A percentile compares a stretch with the other conserved stretches of the same genome.
Conservation (phyloP, 1,139 yeast genomes). For the Zygoascus hellenicus region DNA sequence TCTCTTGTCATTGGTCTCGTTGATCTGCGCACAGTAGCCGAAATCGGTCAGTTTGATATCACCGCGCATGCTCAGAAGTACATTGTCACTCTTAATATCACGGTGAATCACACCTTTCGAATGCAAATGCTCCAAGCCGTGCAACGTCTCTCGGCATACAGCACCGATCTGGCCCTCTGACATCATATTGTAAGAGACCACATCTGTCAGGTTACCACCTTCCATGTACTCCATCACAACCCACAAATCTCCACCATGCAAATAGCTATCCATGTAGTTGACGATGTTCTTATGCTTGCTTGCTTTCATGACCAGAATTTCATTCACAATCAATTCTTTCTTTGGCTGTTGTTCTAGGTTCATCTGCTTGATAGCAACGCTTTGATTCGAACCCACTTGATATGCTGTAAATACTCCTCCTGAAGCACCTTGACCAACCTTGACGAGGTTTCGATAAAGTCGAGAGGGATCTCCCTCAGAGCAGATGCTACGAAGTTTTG, state of each 20-base stretch:
- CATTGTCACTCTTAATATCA: slow-evolving; percentile 93
- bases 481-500: slow-evolving; percentile 70
- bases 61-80: slow-evolving; percentile 74
- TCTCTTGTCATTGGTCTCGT: slow-evolving; percentile 76
- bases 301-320: slow-evolving; percentile 92
- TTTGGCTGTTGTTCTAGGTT: slow-evolving; percentile 89
- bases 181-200: slow-evolving; percentile 91
- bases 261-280: slow-evolving; percentile 82
- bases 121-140: slow-evolving; percentile 82
- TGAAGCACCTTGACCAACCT: slow-evolving; percentile 97
- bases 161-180: slow-evolving; percentile 98
- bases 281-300: slow-evolving; percentile 89
- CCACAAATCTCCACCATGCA: slow-evolving; percentile 69
- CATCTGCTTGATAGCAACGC: slow-evolving; percentile 96
- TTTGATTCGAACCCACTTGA: slow-evolving; percentile 50
- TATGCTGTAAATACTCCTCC: slow-evolving; percentile 96
- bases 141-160: slow-evolving; percentile 84
- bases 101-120: slow-evolving; percentile 93
- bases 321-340: slow-evolving; percentile 90
- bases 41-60: slow-evolving; percentile 72
- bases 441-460: slow-evolving; percentile 59
- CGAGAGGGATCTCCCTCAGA: slow-evolving; percentile 82
- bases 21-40: slow-evolving; percentile 94
- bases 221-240: slow-evolving; percentile 98
- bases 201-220: slow-evolving; percentile 94